Base-by-base conservation (phyloP, 441 rosid species). In the Populus hybrid region DNA sequence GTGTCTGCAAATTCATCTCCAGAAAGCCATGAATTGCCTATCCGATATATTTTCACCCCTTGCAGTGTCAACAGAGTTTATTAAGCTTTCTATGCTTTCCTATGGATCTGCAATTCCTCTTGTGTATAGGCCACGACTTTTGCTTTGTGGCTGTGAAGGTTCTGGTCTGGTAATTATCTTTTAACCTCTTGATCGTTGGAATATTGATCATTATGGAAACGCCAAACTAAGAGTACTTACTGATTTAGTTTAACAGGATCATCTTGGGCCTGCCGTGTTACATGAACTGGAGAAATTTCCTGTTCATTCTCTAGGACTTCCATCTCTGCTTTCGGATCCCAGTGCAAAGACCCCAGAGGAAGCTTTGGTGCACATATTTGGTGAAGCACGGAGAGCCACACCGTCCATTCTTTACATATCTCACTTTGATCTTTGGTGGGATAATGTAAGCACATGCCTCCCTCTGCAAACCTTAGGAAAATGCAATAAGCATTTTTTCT, bases 331-430 rank as follows among this genome's bases (percentile, higher is more conserved):
- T 81, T 97, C 98, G 18, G 99, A 97, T 90, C 99, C 98, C 77
- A 89, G 99, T 77, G 99, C 99, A 70, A 97, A 97, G 89, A 94
- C 97, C 68, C 97, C 99, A 8, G 99, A 97, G 87, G 99, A 97
- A 87, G 99, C 99, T 53, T 74, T 97, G 88, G 99, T 97, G 71
- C 99, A 97, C 85, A 91, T 97, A 85, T 97, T 97, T 88, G 91
- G 95, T 64, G 99, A 97, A 92, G 99, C 99, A 72, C 91, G 99
- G 86, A 94, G 98, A 88, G 88, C 94, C 11, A 97, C 97, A 71
- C 99, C 99, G 34, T 97, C 99, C 26, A 89, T 97, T 79, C 94
- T 97, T 76, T 94, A 94, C 80, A 87, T 97, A 79, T 94, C 99
- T 10, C 96, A 93, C 80, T 94, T 97, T 73, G 85, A 90, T 80